Evolutionary conservation across 495 filamentous ascomycete genomes (phyloP), one percentile per base, ranked within the genome.

Genomic region (Aspergillus hancockii): DNA sequence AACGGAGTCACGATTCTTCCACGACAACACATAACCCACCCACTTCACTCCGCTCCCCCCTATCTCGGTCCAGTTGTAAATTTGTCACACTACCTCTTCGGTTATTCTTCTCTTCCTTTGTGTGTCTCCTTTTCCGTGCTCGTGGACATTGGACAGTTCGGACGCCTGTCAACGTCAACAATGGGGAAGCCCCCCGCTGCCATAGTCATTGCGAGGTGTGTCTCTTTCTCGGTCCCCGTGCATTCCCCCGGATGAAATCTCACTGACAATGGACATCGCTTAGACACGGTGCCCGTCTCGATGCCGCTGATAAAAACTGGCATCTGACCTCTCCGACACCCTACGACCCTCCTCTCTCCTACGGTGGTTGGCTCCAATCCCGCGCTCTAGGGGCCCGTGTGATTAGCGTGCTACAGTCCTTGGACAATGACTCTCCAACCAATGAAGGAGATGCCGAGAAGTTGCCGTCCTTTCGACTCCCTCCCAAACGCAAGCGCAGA

Each of bases 311-410:
- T 77, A 90, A 90, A 67, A 82, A 91, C 72, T 99, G 94, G 94
- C 92, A 97, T 74, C 80, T 97, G 13, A 88, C 90, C n/a, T 96
- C 95, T 5, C 88, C 92, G 4, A 93, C 90, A 4, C 95, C 94
- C 6, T 98, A 98, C 77, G 93, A 99, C 60, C 90, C 94, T 45
- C 94, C 95, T 43, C 81, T 99, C 49, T 97, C 93, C 16, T 98
- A 97, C 67, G 89, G 91, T 59, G 94, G 94, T 46, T 98, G 93
- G 92, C 83, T 83, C 19, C 93, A 97, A 68, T 86, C 88, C 52
- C 87, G 88, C 59, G 85, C 84, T 9, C 77, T 97, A 3, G 94
- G 94, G 4, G 76, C 81, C 18, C 85, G 92, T 40, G 96, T 99
- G 55, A 87, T 86, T 3, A 84, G 76, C 59, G 85, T 97, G 8